Percentiles rank a stretch among this genome's conserved stretches.
These are phyloP conservation scores for Penicillium sp. DNA, from an alignment of 2,329 filamentous ascomycete genomes.

Conservation along the genomic window DNA sequence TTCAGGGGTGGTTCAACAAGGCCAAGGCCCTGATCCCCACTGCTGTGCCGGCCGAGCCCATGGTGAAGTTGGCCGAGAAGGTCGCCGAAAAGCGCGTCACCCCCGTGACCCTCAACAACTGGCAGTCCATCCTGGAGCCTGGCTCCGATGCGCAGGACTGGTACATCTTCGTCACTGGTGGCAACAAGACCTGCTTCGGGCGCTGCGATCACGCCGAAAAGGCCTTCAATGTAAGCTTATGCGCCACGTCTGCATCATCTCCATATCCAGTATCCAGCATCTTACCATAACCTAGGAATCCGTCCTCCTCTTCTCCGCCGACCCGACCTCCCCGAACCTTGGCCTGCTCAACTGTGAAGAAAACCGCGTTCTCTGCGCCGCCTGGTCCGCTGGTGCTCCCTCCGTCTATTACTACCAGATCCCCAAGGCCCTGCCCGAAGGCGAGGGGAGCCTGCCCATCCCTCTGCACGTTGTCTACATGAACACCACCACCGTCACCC, in stretches of 20 bases:
- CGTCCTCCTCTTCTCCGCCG: constrained; percentile 49
- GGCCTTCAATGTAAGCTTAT: constrained; percentile 45
- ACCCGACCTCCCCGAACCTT: constrained; percentile 53
- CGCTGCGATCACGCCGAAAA: constrained; percentile 52
- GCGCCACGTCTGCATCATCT: background rate
- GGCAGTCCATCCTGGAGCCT: constrained; percentile 49
- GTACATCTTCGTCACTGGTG: constrained; percentile 58
- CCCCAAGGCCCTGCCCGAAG: constrained; percentile 46
- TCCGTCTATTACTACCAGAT: constrained; percentile 55
- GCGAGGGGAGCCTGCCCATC: constrained; percentile 50
- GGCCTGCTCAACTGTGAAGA: constrained; percentile 56
- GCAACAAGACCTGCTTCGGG: constrained; percentile 61
- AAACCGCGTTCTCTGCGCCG: constrained; percentile 55
- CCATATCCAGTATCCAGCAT: background rate
- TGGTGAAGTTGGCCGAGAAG: constrained; percentile 45
- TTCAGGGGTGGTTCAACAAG: constrained; percentile 47
- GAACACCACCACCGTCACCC: constrained; percentile 55
- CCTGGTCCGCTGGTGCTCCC: constrained; percentile 55
- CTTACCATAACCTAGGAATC: constrained; percentile 42
- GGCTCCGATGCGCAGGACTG: constrained; percentile 47
- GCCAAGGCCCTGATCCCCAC: constrained; percentile 54
- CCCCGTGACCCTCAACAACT: constrained; percentile 53
- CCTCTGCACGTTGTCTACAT: constrained; percentile 51
- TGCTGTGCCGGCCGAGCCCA: constrained; percentile 34
- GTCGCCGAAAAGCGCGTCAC: constrained; percentile 49